phyloP scores from a whole-genome alignment of 2,329 filamentous ascomycete species.

The Trichophyton benhamiae region DNA sequence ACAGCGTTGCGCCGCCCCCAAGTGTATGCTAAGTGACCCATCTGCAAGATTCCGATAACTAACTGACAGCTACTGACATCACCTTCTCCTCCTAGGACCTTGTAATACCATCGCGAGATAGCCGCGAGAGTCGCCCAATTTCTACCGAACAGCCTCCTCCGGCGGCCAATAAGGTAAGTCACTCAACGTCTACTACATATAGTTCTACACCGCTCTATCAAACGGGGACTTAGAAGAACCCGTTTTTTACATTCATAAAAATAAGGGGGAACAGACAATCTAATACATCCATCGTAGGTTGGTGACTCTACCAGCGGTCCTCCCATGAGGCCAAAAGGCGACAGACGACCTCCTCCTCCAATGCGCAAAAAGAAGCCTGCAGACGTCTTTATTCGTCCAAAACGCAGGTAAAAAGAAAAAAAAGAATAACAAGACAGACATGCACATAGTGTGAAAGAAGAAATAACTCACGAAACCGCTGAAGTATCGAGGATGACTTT shows the following conservation, averaged over 20 bases:
- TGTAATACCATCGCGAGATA: slow-evolving; percentile 30
- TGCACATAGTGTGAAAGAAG: not conserved
- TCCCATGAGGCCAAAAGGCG: not conserved
- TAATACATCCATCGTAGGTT: not conserved
- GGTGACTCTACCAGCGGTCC: not conserved
- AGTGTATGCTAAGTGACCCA: slow-evolving; percentile 17
- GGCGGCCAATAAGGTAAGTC: not conserved
- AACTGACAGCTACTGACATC: slow-evolving; percentile 7
- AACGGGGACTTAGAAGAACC: not conserved
- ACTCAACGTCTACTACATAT: not conserved
- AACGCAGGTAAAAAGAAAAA: slow-evolving; percentile 18
- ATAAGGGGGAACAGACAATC: not conserved
- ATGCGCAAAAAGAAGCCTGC: slow-evolving; percentile 29
- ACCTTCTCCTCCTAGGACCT: slow-evolving; percentile 20
- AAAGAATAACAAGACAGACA: slow-evolving; percentile 5
- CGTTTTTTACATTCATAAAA: not conserved
- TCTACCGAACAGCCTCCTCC: slow-evolving; percentile 5
- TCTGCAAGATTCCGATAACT: not conserved
- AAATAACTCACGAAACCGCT: not conserved
- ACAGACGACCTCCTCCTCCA: slow-evolving; percentile 17
- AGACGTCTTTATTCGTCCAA: slow-evolving; percentile 33
- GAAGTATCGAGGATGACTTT: not conserved
- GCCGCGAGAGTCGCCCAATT: slow-evolving; percentile 21
- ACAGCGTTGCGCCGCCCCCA: slow-evolving; percentile 15
- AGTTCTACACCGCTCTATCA: not conserved